phyloP scores from a whole-genome alignment of 2,329 filamentous ascomycete genomes.

The Aspergillus neoniger region DNA sequence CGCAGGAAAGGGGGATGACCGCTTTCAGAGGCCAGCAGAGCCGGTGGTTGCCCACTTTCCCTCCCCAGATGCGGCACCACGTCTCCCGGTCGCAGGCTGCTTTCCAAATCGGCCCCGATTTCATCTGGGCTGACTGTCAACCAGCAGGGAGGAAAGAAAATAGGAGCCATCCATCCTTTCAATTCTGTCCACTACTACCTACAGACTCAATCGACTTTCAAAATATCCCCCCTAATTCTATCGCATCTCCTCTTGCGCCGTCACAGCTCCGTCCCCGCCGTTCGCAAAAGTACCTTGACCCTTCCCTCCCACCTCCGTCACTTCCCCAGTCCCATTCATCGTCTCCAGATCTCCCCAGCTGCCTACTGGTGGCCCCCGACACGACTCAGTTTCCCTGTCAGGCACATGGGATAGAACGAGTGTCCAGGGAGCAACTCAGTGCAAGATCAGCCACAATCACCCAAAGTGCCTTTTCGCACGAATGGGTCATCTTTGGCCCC shows the following conservation, averaged over 20 bases:
- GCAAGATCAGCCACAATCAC: not conserved
- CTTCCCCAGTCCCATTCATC: not conserved
- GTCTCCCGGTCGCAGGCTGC: slow-evolving; percentile 4
- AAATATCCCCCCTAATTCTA: not conserved
- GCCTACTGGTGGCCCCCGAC: not conserved
- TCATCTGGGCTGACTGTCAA: not conserved
- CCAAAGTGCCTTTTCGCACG: not conserved
- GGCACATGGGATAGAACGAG: not conserved
- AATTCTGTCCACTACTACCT: not conserved
- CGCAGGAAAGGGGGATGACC: not conserved
- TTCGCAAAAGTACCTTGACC: slow-evolving; percentile 3
- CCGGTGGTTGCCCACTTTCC: not conserved
- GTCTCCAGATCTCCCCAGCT: not conserved
- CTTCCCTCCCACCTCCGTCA: not conserved
- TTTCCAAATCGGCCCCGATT: slow-evolving; percentile 4
- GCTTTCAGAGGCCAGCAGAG: not conserved
- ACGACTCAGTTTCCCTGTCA: not conserved
- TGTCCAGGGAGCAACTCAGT: not conserved
- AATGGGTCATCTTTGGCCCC: slow-evolving; percentile 2
- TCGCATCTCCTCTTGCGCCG: not conserved
- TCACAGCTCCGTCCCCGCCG: not conserved
- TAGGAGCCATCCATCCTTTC: not conserved
- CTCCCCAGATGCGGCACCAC: slow-evolving; percentile 1
- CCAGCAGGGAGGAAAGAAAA: not conserved
- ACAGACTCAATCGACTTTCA: not conserved